phyloP scores from a whole-genome alignment of 257 asterid species.

The Nyctanthes arbortristis region DNA sequence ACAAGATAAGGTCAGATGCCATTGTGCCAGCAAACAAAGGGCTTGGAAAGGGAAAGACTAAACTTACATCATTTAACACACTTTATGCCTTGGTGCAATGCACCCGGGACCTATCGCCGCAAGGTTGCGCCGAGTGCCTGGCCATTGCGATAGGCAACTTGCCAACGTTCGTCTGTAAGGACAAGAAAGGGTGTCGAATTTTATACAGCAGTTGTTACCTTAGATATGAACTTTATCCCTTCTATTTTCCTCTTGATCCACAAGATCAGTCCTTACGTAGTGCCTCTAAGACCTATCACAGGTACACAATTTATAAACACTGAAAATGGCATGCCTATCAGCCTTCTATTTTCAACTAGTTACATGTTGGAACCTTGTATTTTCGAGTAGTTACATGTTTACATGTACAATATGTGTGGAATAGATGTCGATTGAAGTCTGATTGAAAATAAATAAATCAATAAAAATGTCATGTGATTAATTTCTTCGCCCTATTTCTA shows the following conservation, averaged over 20 bases:
- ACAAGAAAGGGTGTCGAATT: conserved; percentile 65
- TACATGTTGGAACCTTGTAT: neutral
- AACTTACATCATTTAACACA: conserved; percentile 32
- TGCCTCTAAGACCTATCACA: conserved; percentile 4
- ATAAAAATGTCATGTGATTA: too few species aligned
- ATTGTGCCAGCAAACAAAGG: conserved; percentile 43
- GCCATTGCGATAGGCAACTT: conserved; percentile 52
- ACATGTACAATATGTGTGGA: neutral
- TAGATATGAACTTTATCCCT: conserved; percentile 75
- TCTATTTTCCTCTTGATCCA: conserved; percentile 61
- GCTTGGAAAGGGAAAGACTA: conserved; percentile 55
- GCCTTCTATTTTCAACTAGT: neutral
- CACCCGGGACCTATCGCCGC: conserved; percentile 55
- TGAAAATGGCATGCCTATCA: conserved; percentile 11
- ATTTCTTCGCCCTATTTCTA: too few species aligned
- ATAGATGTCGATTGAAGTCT: neutral
- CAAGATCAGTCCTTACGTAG: conserved; percentile 16
- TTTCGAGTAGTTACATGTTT: neutral
- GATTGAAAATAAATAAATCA: too few species aligned
- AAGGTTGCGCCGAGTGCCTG: conserved; percentile 66
- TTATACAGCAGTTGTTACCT: conserved; percentile 64
- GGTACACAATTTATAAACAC: conserved; percentile 15
- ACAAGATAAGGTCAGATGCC: conserved; percentile 47
- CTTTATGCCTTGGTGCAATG: conserved; percentile 78
- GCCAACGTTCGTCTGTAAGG: conserved; percentile 32